Conservation (phyloP, 2,329 filamentous ascomycete genomes). For the Alternaria hordeiaustralica region DNA sequence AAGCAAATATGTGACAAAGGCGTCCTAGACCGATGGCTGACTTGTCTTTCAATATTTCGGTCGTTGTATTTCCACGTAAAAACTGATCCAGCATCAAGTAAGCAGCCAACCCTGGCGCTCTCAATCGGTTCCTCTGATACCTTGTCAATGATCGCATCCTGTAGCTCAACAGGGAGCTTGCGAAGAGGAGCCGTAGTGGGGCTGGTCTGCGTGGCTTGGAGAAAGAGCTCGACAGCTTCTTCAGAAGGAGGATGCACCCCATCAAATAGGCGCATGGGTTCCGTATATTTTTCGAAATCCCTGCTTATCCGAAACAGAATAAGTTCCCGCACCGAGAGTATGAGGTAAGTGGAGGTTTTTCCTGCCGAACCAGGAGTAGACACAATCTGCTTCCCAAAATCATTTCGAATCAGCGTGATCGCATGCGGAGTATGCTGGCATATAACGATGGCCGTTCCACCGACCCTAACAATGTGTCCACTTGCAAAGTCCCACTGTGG, state of each 20-base stretch:
- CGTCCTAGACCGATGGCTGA: slow-evolving; percentile 13
- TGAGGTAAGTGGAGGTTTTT: slow-evolving; percentile 18
- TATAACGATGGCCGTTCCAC: slow-evolving; percentile 18
- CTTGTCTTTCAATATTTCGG: slow-evolving; percentile 24
- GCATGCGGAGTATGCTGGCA: slow-evolving; percentile 19
- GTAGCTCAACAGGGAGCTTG: slow-evolving; percentile 27
- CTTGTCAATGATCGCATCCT: slow-evolving; percentile 27
- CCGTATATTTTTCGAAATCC: slow-evolving; percentile 12
- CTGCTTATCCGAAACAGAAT: slow-evolving; percentile 17
- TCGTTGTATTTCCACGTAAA: slow-evolving; percentile 23
- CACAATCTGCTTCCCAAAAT: slow-evolving; percentile 11
- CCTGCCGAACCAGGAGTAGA: not conserved
- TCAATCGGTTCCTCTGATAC: slow-evolving; percentile 26
- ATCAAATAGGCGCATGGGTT: slow-evolving; percentile 22
- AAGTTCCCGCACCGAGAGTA: slow-evolving; percentile 24
- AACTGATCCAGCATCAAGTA: slow-evolving; percentile 21
- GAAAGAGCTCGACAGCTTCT: slow-evolving; percentile 20
- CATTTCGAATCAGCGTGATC: slow-evolving; percentile 16
- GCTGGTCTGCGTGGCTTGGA: slow-evolving; percentile 16
- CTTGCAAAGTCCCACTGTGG: slow-evolving; percentile 12
- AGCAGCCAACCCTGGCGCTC: slow-evolving; percentile 25
- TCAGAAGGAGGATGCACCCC: slow-evolving; percentile 20
- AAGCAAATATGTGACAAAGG: slow-evolving; percentile 27
- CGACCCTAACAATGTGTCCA: slow-evolving; percentile 15
- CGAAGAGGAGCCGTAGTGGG: slow-evolving; percentile 13